Evolutionary conservation across 352 stramenopile genomes (phyloP).

Genomic region (Peronosclerospora sorghi): DNA sequence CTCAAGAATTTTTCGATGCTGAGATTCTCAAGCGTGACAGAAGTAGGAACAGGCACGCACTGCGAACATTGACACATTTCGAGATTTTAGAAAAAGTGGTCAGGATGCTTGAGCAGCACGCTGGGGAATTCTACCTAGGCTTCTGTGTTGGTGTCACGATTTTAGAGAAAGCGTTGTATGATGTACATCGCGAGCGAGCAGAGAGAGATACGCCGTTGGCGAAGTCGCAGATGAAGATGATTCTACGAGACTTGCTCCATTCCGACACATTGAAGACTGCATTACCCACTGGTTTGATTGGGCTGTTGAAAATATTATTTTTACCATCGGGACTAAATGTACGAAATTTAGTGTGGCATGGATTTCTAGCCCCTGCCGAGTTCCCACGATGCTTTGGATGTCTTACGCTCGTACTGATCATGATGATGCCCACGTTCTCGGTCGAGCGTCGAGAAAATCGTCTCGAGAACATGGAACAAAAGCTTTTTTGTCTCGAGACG

Average conservation of each 20-base stretch:
- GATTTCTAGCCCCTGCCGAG: slow-evolving; percentile 41
- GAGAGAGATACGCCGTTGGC: background rate
- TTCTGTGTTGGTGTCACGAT: slow-evolving; percentile 49
- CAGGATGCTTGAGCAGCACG: slow-evolving; percentile 8
- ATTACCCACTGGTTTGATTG: slow-evolving; percentile 30
- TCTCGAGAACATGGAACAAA: background rate
- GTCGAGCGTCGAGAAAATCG: background rate
- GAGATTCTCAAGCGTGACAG: background rate
- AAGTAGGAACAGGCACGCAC: background rate
- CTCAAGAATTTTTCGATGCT: slow-evolving; percentile 18
- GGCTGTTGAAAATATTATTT: slow-evolving; percentile 41
- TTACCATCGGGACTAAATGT: slow-evolving; percentile 51
- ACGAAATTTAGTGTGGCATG: slow-evolving; percentile 63
- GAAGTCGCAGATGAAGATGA: slow-evolving; percentile 34
- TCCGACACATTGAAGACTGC: slow-evolving; percentile 20
- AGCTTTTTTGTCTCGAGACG: slow-evolving; percentile 11
- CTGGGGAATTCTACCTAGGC: slow-evolving; percentile 42
- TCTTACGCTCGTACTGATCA: slow-evolving; percentile 35
- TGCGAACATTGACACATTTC: slow-evolving; percentile 19
- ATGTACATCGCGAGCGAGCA: slow-evolving; percentile 24
- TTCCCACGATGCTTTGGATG: slow-evolving; percentile 47
- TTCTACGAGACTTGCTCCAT: slow-evolving; percentile 50
- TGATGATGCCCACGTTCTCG: slow-evolving; percentile 25
- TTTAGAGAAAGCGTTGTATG: slow-evolving; percentile 50
- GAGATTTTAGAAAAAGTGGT: slow-evolving; percentile 16